phyloP scores from a whole-genome alignment of 257 asterid genomes.

The Ilex asprella region DNA sequence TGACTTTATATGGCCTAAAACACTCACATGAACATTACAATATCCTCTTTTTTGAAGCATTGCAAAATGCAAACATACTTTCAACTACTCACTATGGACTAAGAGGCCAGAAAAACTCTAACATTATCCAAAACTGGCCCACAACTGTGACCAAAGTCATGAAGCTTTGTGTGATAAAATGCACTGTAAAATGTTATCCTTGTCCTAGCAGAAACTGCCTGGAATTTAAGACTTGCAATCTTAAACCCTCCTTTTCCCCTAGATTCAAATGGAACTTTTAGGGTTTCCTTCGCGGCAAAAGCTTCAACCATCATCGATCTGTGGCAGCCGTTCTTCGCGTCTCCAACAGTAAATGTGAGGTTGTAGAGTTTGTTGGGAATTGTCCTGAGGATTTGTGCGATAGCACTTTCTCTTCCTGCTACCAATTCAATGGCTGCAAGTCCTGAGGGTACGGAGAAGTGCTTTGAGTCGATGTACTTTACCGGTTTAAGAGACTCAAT shows the following conservation, averaged over 20 bases:
- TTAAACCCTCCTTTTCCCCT: conserved; percentile 50
- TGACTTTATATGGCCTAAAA: no score
- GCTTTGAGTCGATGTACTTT: conserved; percentile 61
- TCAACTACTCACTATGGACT: conserved; percentile 1
- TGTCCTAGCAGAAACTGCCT: conserved; percentile 39
- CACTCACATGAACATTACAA: no score
- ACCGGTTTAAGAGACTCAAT: conserved; percentile 55
- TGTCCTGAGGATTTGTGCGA: conserved; percentile 53
- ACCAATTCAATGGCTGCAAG: conserved; percentile 57
- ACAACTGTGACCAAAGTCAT: conserved; percentile 54
- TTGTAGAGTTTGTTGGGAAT: conserved; percentile 32
- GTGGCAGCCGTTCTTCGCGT: conserved; percentile 58
- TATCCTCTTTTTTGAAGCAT: no score
- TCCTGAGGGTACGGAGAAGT: conserved; percentile 61
- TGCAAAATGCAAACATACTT: no score
- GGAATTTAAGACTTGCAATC: conserved; percentile 40
- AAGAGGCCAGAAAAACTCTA: conserved; percentile 37
- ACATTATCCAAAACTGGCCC: conserved; percentile 78
- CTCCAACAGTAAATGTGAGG: conserved; percentile 59
- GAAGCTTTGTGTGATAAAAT: conserved; percentile 45
- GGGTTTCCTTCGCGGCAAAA: conserved; percentile 33
- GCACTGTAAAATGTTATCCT: conserved; percentile 55
- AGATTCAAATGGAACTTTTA: conserved; percentile 33
- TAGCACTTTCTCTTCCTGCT: conserved; percentile 76
- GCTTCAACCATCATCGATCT: conserved; percentile 62